These are phyloP conservation scores for Psilocybe subaeruginosa DNA, from an alignment of 768 basidiomycete genomes.

Conservation along the genomic window DNA sequence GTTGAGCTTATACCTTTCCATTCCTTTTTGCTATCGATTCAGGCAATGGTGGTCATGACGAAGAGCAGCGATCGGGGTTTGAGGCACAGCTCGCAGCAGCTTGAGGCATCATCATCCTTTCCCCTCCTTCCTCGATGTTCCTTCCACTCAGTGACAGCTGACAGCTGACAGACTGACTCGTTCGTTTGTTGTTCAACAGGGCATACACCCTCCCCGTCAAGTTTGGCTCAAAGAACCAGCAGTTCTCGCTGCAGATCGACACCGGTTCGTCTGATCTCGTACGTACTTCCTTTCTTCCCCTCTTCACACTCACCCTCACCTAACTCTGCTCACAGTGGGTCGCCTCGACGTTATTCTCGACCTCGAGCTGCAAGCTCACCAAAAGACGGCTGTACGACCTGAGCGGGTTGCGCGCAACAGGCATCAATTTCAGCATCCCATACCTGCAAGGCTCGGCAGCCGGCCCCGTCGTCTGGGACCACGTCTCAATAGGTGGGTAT, in stretches of 20 bases:
- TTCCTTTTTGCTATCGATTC: no score
- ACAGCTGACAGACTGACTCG: background rate
- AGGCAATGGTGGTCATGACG: no score
- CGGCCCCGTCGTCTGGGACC: constrained; percentile 76
- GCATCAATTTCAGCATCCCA: constrained; percentile 45
- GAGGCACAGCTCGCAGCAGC: no score
- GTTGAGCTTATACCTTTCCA: no score
- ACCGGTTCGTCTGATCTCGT: constrained; percentile 85
- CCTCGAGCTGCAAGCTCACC: constrained; percentile 50
- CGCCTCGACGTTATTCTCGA: constrained; percentile 65
- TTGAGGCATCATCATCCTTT: background rate
- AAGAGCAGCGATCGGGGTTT: no score
- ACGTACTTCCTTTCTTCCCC: constrained; percentile 24
- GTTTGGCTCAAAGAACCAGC: constrained; percentile 50
- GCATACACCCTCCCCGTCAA: constrained; percentile 65
- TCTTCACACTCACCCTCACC: no score
- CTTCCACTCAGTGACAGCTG: background rate
- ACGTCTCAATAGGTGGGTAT: constrained; percentile 65
- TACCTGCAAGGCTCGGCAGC: constrained; percentile 63
- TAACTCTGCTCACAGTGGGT: constrained; percentile 48
- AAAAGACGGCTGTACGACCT: constrained; percentile 60
- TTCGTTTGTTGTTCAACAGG: constrained; percentile 33
- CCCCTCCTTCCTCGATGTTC: background rate
- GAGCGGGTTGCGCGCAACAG: constrained; percentile 45
- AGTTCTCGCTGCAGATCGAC: constrained; percentile 71